Evolutionary conservation across 1,139 yeast species (phyloP).

Genomic region (Hemisphaericaspora xylofermentans): DNA sequence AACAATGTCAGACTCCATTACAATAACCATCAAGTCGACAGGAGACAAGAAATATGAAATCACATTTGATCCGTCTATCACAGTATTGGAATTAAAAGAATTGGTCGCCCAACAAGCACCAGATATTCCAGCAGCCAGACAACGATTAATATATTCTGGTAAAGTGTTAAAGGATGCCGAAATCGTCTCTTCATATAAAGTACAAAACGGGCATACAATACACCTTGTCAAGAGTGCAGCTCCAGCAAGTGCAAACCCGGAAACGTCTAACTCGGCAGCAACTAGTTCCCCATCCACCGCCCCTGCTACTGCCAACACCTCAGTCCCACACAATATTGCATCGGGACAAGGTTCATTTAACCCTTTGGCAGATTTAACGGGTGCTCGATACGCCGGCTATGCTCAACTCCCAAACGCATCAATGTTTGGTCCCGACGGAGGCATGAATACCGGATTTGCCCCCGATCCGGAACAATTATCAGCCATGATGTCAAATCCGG

Average conservation of each 20-base stretch:
- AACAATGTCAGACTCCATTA: slow-evolving; percentile 23
- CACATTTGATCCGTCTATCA: slow-evolving; percentile 49
- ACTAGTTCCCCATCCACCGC: slow-evolving; percentile 14
- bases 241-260: slow-evolving; percentile 14
- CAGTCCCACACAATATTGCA: slow-evolving; percentile 71
- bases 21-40: slow-evolving; percentile 50
- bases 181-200: slow-evolving; percentile 70
- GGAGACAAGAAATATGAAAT: slow-evolving; percentile 81
- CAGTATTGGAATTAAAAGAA: slow-evolving; percentile 70
- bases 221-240: slow-evolving; percentile 78
- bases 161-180: slow-evolving; percentile 86
- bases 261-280: slow-evolving; percentile 19
- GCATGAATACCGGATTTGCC: slow-evolving; percentile 60
- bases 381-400: slow-evolving; percentile 94
- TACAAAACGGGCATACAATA: slow-evolving; percentile 81
- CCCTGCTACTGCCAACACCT: slow-evolving; percentile 11
- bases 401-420: slow-evolving; percentile 84
- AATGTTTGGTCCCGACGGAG: slow-evolving; percentile 95
- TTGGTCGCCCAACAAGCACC: slow-evolving; percentile 53
- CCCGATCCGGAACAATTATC: slow-evolving; percentile 77
- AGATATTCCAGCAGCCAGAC: slow-evolving; percentile 70
- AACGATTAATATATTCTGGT: slow-evolving; percentile 90
- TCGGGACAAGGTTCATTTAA: slow-evolving; percentile 89
- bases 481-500: slow-evolving; percentile 76
- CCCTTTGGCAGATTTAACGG: slow-evolving; percentile 87